phyloP scores from a whole-genome alignment of 2,329 filamentous ascomycete species.

The Ilyonectria sp. region DNA sequence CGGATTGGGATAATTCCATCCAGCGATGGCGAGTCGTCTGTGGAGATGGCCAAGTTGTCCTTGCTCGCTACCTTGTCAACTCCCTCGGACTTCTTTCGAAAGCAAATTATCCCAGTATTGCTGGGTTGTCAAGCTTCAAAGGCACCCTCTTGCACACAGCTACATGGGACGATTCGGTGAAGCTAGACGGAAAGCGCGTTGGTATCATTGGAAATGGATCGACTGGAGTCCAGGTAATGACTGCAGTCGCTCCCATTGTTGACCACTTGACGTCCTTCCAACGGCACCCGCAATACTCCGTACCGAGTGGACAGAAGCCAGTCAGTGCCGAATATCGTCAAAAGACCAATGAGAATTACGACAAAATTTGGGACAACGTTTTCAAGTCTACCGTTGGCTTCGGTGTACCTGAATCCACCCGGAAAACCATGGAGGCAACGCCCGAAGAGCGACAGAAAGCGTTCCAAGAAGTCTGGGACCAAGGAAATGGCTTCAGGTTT shows the following conservation, averaged over 20 bases:
- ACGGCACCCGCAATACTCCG: constrained; percentile 34
- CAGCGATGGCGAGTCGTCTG: constrained; percentile 51
- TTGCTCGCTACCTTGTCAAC: constrained; percentile 15
- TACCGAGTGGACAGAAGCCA: constrained; percentile 24
- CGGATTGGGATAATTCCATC: constrained; percentile 50
- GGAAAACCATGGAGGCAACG: constrained; percentile 46
- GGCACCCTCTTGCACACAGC: constrained; percentile 58
- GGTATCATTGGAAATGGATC: constrained; percentile 32
- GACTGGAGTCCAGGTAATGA: constrained; percentile 33
- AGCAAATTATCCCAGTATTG: constrained; percentile 15
- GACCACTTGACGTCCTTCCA: constrained; percentile 39
- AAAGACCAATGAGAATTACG: constrained; percentile 46
- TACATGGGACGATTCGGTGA: constrained; percentile 47
- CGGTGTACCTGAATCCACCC: constrained; percentile 48
- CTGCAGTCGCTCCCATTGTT: constrained; percentile 22
- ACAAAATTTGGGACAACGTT: constrained; percentile 45
- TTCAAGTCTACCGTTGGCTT: constrained; percentile 46
- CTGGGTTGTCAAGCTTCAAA: constrained; percentile 38
- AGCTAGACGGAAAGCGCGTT: constrained; percentile 18
- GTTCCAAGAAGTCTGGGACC: too few species aligned
- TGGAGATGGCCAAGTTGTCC: not conserved
- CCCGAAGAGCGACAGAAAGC: constrained; percentile 47
- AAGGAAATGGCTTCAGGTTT: too few species aligned
- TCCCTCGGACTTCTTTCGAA: constrained; percentile 11
- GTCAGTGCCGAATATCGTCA: constrained; percentile 28